These are phyloP conservation scores for Dictyostelium firmibasis DNA, from an alignment of 78 protist genomes.

Conservation along the genomic window DNA sequence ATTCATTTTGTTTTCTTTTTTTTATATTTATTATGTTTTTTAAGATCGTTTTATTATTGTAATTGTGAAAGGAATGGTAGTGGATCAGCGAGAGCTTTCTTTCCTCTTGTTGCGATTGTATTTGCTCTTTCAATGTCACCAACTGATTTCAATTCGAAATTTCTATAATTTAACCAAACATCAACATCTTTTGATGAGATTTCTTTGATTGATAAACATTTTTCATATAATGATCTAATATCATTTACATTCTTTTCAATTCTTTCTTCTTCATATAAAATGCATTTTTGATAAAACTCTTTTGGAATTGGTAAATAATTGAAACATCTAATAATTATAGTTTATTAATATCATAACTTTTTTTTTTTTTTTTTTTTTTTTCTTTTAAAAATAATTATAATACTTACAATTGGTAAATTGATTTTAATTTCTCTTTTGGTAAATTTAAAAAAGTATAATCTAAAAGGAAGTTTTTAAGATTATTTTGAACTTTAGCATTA, in stretches of 20 bases:
- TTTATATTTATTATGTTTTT: background rate
- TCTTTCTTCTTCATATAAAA: constrained; percentile 36
- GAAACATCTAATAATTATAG: constrained; percentile 13
- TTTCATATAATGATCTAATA: constrained; percentile 50
- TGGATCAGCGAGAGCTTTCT: constrained; percentile 25
- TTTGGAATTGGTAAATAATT: constrained; percentile 33
- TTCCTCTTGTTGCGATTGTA: constrained; percentile 43
- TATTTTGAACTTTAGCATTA: background rate
- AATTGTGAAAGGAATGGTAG: constrained; percentile 1
- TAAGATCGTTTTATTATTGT: background rate
- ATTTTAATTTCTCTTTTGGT: constrained; percentile 27
- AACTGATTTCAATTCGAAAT: constrained; percentile 18
- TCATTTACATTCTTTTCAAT: background rate
- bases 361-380: background rate
- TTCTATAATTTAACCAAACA: constrained; percentile 46
- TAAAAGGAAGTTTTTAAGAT: constrained; percentile 18
- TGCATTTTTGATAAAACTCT: constrained; percentile 23
- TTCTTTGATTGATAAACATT: constrained; percentile 1
- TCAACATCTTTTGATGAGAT: background rate
- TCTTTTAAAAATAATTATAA: background rate
- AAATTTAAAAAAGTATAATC: constrained; percentile 56
- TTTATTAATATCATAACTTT: background rate
- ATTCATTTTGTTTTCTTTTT: background rate
- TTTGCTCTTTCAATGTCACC: constrained; percentile 41
- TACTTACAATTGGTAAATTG: constrained; percentile 41